These are phyloP conservation scores for Phytophthora hibernalis DNA, from an alignment of 352 stramenopile species.

Conservation along the genomic window DNA sequence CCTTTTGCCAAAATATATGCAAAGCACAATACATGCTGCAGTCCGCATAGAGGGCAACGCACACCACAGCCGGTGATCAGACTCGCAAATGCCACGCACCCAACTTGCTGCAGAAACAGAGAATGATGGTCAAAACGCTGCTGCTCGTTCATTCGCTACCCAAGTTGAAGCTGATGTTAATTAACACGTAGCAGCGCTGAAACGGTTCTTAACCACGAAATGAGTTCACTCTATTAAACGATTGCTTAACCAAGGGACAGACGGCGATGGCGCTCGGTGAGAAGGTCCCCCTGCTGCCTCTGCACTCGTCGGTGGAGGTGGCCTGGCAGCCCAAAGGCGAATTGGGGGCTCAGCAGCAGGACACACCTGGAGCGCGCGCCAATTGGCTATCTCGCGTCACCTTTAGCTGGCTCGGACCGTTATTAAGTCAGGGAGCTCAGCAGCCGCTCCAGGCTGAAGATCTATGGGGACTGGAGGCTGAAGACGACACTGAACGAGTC, in stretches of 20 bases:
- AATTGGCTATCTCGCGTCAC: constrained; percentile 36
- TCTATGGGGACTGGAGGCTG: constrained; percentile 46
- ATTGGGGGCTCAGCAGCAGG: neutral
- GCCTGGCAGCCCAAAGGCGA: neutral
- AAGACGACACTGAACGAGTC: constrained; percentile 45
- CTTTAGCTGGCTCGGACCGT: constrained; percentile 51
- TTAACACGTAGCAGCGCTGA: neutral
- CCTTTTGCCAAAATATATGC: too few relatives aligned
- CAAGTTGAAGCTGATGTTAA: neutral
- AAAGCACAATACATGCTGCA: too few relatives aligned
- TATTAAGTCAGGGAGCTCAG: constrained; percentile 44
- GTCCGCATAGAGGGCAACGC: too few relatives aligned
- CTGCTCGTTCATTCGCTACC: neutral
- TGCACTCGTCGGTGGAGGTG: constrained; percentile 21
- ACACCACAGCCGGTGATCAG: too few relatives aligned
- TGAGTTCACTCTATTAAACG: too few relatives aligned
- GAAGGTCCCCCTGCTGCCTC: constrained; percentile 26
- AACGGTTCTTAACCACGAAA: neutral
- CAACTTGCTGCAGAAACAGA: too few relatives aligned
- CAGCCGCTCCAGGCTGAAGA: constrained; percentile 48
- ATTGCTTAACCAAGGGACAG: neutral
- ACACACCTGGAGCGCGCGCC: constrained; percentile 3
- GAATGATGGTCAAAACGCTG: too few relatives aligned
- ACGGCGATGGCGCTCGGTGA: neutral
- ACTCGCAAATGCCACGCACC: too few relatives aligned